Base-by-base conservation (phyloP, 345 rosid genomes). In the Cardamine occulta region DNA sequence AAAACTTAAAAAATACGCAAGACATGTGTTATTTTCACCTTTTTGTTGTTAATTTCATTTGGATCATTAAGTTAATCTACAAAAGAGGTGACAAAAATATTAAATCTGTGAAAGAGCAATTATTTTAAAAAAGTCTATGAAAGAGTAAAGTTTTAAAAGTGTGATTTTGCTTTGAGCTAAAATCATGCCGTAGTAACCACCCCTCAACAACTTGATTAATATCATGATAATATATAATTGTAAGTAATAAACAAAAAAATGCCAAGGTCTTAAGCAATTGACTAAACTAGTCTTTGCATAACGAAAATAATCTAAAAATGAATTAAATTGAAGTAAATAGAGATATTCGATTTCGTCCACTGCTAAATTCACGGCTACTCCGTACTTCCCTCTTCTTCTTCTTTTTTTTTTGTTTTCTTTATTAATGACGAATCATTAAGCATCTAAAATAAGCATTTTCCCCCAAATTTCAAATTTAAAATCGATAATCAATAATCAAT, bases 291-390 rank as follows among this genome's bases (percentile, higher is more conserved):
- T 45, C 9, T 40, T 28, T 26, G 49, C 18, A 23, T 21, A 48
- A 28, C 63, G 4, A 58, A 58, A 67, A 45, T 2, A 74, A 66
- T 67, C 55, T 66, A 35, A 66, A 66, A 57, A 23, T 12, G 14
- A 60, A 19, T 51, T 26, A 45, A 45, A 19, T 52, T 2, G 9
- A 13, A 54, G 32, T 54, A 39, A 57, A 29, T 14, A 63, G 62
- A 71, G 62, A 71, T 49, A 56, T 9, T 71, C 42, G 37, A 47
- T 63, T 9, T 71, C 24, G 37, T 47, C 73, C 66, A 71, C 68
- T 58, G 49, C 81, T 72, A 71, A 71, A 77, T 77, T 58, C 40
- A 71, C 29, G 68, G 73, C 73, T 35, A 54, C 68, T 77, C 80
- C 76, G 73, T 70, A 55, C 6, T 55, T 77, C 26, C 53, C 80